These are phyloP conservation scores for Rhynchospora breviuscula DNA, from an alignment of 176 grass and related monocot genomes.

Conservation along the genomic window DNA sequence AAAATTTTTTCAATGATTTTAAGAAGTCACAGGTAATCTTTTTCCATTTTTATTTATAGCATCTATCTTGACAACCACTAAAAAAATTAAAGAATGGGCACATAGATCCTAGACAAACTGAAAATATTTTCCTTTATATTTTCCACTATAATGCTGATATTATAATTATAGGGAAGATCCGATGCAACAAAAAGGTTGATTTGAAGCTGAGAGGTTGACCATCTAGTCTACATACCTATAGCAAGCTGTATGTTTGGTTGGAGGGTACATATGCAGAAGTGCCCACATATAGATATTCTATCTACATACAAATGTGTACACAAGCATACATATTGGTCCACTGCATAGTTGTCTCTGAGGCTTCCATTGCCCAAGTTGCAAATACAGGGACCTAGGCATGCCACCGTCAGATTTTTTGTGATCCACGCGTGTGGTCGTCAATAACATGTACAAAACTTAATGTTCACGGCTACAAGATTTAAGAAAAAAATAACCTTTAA, in stretches of 20 bases:
- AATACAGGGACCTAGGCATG: neutral
- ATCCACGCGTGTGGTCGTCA: neutral
- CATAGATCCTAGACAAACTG: too few relatives aligned
- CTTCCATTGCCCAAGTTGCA: neutral
- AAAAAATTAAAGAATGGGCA: too few relatives aligned
- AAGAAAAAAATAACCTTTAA: neutral
- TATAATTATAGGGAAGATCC: neutral
- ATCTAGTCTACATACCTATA: neutral
- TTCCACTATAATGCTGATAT: neutral
- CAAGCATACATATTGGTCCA: neutral
- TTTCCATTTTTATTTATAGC: too few relatives aligned
- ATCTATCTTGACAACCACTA: too few relatives aligned
- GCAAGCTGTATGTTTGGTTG: conserved; percentile 14
- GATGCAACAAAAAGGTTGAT: neutral
- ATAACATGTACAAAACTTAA: neutral
- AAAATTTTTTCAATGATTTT: too few relatives aligned
- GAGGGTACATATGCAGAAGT: conserved; percentile 11
- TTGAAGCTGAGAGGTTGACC: conserved; percentile 9
- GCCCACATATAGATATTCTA: conserved; percentile 2
- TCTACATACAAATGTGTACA: neutral
- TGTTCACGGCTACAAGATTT: neutral
- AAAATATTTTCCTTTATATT: neutral
- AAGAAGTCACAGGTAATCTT: too few relatives aligned
- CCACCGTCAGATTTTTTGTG: neutral
- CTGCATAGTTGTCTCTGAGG: conserved; percentile 9